Evolutionary conservation across 2,329 filamentous ascomycete species (phyloP), one percentile per base, ranked within the genome.

Genomic region (Sporothrix pallida): DNA sequence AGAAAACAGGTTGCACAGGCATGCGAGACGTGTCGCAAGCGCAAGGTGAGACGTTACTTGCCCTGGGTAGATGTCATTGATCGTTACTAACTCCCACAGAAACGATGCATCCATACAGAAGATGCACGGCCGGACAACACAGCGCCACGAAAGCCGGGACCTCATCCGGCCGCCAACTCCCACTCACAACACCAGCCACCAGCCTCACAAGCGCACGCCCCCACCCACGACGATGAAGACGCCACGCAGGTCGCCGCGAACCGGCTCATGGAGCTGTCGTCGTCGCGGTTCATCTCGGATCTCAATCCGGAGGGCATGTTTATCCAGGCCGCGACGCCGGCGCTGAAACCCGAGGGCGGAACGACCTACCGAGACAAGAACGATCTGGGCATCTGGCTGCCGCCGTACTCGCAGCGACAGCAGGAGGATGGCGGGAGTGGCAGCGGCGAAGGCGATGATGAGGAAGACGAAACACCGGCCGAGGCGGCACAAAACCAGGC

Each of bases 221-320:
- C 31, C 31, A 37, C 31, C 31, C 31, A 37, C 12, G 68, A 60
- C 63, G 75, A 75, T n/a, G 79, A 74, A 42, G 73, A 75, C 62
- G 75, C 75, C 23, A 77, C 74, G 1, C 76, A 79, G 12, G 74
- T 77, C 1, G 80, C 79, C 6, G 78, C 79, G 15, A 78, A 79
- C 5, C 78, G 76, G 44, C 73, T 78, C 13, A 78, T 80, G 37
- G 77, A 79, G 73, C 78, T 80, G 5, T 78, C 79, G 7, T 81
- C 83, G 1, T 80, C 83, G 0, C 85, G 88, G 7, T 90, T 89
- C 72, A 85, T 90, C 52, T 87, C 88, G 20, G 88, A 90, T 77
- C 77, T 89, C 42, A 90, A 88, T 76, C 88, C 88, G 1, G 88
- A 90, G 78, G 86, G 86, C 74, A 86, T 90, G 78, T 88, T 90